Conservation (phyloP, 2,329 filamentous ascomycete species). For the Neonectria magnoliae region DNA sequence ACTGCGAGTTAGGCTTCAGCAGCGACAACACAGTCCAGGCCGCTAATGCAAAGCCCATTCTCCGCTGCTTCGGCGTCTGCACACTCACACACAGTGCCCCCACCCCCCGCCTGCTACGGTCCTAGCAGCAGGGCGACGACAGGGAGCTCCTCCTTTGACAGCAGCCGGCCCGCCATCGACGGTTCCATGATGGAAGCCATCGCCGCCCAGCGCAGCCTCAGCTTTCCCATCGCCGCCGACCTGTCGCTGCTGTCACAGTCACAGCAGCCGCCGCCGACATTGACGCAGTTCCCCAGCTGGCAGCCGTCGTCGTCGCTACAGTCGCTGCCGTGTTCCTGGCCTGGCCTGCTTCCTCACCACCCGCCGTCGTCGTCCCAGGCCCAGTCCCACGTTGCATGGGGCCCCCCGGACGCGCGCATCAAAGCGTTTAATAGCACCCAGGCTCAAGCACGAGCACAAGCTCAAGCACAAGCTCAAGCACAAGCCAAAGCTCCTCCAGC, state of each 20-base stretch:
- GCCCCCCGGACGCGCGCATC: constrained; percentile 32
- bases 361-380: no score
- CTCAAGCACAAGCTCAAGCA: background rate
- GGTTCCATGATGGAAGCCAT: constrained; percentile 39
- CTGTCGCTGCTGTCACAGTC: constrained; percentile 10
- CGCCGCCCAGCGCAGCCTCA: constrained; percentile 38
- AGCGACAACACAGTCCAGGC: background rate
- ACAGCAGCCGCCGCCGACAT: no score
- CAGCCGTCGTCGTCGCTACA: background rate
- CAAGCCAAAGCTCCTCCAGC: background rate
- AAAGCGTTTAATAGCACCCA: background rate
- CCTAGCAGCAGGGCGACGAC: background rate
- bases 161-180: constrained; percentile 16
- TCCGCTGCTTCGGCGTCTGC: constrained; percentile 24
- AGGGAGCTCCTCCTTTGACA: constrained; percentile 20
- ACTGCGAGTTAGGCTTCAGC: no score
- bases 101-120: constrained; percentile 17
- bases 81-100: constrained; percentile 28
- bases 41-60: constrained; percentile 40
- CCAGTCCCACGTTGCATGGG: constrained; percentile 28
- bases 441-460: background rate
- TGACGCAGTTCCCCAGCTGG: background rate
- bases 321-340: constrained; percentile 27
- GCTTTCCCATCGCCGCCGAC: constrained; percentile 34
- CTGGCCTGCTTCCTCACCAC: background rate